Conservation (phyloP, 306 rosid genomes). For the Castanea crenata region DNA sequence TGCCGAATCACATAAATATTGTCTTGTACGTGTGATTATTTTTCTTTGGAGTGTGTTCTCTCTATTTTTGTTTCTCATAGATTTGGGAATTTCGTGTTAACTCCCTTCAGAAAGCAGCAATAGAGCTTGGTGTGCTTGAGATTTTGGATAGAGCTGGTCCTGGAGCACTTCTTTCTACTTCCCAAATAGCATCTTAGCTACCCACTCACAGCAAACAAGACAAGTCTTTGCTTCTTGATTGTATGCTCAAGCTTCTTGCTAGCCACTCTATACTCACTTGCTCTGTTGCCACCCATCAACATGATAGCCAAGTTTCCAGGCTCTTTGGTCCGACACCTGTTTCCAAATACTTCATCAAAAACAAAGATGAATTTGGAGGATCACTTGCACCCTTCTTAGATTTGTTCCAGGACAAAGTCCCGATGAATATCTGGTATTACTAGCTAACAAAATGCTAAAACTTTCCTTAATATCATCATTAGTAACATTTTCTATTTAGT, state of each 20-base stretch:
- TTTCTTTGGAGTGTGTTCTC: too few relatives aligned
- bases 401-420: constrained; percentile 10
- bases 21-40: too few relatives aligned
- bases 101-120: constrained; percentile 6
- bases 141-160: constrained; percentile 21
- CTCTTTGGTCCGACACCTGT: constrained; percentile 22
- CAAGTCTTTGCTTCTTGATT: constrained; percentile 18
- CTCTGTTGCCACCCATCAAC: constrained; percentile 4
- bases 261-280: constrained; percentile 18
- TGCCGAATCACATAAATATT: too few relatives aligned
- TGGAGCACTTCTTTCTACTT: constrained; percentile 13
- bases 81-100: too few relatives aligned
- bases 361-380: constrained; percentile 12
- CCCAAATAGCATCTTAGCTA: constrained; percentile 28
- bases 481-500: too few relatives aligned
- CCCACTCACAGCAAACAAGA: neutral
- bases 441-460: too few relatives aligned
- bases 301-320: neutral
- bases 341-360: constrained; percentile 17
- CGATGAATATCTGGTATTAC: constrained; percentile 7
- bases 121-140: constrained; percentile 28
- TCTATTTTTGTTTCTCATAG: too few relatives aligned
- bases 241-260: constrained; percentile 19
- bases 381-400: constrained; percentile 1
- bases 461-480: too few relatives aligned